A percentile compares a stretch with the other conserved stretches of the same genome.
These are phyloP conservation scores for Pseudozyma pruni DNA, from an alignment of 1,284 basidiomycete genomes.

Conservation along the genomic window DNA sequence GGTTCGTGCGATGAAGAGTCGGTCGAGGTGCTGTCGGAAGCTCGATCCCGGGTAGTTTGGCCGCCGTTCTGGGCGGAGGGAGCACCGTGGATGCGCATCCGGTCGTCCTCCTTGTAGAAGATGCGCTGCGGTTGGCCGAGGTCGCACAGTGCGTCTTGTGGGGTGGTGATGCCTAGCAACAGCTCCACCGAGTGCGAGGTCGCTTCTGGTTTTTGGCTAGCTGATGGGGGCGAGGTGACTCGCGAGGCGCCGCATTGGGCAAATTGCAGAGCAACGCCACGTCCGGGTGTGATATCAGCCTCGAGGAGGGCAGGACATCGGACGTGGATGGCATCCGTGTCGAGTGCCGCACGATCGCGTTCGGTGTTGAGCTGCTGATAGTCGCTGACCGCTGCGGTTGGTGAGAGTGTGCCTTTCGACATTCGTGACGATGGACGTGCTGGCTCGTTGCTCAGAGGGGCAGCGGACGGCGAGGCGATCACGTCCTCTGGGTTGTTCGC, in stretches of 20 bases:
- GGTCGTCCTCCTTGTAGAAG: conserved; percentile 51
- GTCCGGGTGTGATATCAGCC: conserved; percentile 22
- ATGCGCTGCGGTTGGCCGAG: conserved; percentile 44
- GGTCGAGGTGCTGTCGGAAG: conserved; percentile 16
- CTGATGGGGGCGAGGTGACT: conserved; percentile 11
- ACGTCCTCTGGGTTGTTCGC: conserved; percentile 37
- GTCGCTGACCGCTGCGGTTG: conserved; percentile 19
- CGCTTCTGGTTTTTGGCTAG: background rate
- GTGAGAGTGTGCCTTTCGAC: conserved; percentile 32
- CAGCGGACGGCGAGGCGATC: conserved; percentile 13
- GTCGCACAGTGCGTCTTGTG: conserved; percentile 46
- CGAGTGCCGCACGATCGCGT: conserved; percentile 39
- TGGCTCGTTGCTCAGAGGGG: background rate
- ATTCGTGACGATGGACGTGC: conserved; percentile 2
- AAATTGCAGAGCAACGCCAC: conserved; percentile 27
- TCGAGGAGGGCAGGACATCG: conserved; percentile 24
- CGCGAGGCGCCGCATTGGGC: conserved; percentile 9
- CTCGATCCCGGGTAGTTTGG: background rate
- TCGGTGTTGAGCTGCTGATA: conserved; percentile 30
- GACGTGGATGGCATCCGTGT: conserved; percentile 36
- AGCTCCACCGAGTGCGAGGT: conserved; percentile 22
- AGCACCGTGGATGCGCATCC: conserved; percentile 44
- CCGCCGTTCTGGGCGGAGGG: conserved; percentile 1
- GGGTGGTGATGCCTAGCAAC: conserved; percentile 35
- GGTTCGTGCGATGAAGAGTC: conserved; percentile 12